Base-by-base conservation (phyloP, 495 filamentous ascomycete genomes). In the Tuber indicum region DNA sequence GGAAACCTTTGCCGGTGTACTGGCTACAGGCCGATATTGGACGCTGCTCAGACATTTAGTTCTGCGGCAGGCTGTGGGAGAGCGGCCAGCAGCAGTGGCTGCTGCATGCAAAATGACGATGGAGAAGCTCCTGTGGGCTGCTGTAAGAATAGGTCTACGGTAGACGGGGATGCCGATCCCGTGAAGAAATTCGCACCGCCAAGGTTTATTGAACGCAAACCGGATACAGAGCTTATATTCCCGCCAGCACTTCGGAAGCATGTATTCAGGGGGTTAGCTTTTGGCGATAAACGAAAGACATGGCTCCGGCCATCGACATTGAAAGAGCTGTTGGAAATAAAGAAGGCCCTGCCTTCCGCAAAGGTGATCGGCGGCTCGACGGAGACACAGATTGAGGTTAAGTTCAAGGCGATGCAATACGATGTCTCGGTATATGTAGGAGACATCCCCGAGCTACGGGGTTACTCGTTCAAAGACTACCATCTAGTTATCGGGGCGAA, bases 361-460 rank as follows among this genome's bases (percentile, higher is more conserved):
- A 99, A 99, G 85, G 88, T 99, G 75, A 97, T 99, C 77, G 95
- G 94, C 42, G 96, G 96, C 66, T 97, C 93, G 83, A 97, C 93
- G 6, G 96, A 99, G 85, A 98, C 95, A 0, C 96, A 98, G 84
- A 98, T 99, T 74, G 96, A 99, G 84, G 91, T 97, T 85, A 98
- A 97, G 83, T 99, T 99, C 88, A 98, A 99, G 86, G 93, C 90
- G 3, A 90, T 96, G 89, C 90, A 93, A 80, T 99, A 97, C 84
- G 89, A 90, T 17, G 90, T 91, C 9, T 98, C 94, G 0, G 94
- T 99, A 1, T 98, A 92, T 83, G 90, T 98, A 21, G 94, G 94
- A 42, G 96, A 99, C 82, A 97, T 99, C 78, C 86, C 92, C 1
- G 96, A 98, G 85, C 86, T 99, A 70, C 86, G 92, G 41, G 87